These are phyloP conservation scores for Fusarium avenaceum DNA, from an alignment of 2,329 filamentous ascomycete species.

Conservation along the genomic window DNA sequence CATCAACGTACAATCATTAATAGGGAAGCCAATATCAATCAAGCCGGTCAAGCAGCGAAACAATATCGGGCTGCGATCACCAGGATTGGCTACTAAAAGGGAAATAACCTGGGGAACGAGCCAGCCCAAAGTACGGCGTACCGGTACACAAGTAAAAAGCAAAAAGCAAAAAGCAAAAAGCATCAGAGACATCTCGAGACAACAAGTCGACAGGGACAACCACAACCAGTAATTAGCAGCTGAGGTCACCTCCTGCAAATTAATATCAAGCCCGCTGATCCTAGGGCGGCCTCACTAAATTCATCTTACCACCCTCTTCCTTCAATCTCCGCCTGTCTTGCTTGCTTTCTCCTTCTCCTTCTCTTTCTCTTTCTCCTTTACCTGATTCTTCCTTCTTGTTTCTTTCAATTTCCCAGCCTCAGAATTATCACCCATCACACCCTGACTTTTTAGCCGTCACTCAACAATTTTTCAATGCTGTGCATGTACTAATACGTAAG, in stretches of 20 bases:
- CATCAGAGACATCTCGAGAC: conserved; percentile 33
- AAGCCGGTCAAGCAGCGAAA: conserved; percentile 4
- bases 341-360: background rate
- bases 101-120: conserved; percentile 29
- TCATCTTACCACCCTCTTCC: conserved; percentile 30
- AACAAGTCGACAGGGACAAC: conserved; percentile 28
- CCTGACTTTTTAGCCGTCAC: background rate
- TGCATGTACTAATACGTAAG: conserved; percentile 40
- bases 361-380: background rate
- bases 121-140: conserved; percentile 30
- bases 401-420: conserved; percentile 29
- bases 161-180: conserved; percentile 34
- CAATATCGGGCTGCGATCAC: conserved; percentile 5
- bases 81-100: conserved; percentile 11
- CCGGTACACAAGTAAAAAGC: conserved; percentile 26
- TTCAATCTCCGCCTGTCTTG: conserved; percentile 12
- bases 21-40: background rate
- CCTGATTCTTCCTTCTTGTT: background rate
- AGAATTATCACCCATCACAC: conserved; percentile 7
- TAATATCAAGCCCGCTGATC: conserved; percentile 33
- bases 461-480: conserved; percentile 34
- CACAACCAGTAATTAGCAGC: conserved; percentile 25
- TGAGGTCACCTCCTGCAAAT: conserved; percentile 31
- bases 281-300: conserved; percentile 38
- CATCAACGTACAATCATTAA: conserved; percentile 14